Evolutionary conservation across 371 early-diverging fungal genomes (phyloP).

Genomic region (Catenaria anguillulae): DNA sequence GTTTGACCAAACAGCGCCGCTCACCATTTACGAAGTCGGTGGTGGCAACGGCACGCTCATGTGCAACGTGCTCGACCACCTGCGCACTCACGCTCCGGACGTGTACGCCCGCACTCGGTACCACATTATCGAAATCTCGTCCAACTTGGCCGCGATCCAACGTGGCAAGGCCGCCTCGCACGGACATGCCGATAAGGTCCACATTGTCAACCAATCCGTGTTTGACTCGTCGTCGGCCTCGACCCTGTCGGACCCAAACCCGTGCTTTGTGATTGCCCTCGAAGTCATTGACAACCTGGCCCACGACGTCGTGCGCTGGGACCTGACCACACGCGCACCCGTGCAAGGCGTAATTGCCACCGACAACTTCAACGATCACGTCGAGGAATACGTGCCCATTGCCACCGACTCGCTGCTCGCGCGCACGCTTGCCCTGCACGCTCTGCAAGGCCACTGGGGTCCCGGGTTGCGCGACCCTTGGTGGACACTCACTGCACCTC

Average conservation of each 20-base stretch:
- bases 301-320: slow-evolving; percentile 83
- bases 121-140: slow-evolving; percentile 81
- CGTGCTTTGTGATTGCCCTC: slow-evolving; percentile 2
- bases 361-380: slow-evolving; percentile 64
- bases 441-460: not conserved
- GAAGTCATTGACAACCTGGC: slow-evolving; percentile 66
- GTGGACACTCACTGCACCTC: slow-evolving; percentile 4
- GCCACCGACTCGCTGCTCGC: slow-evolving; percentile 50
- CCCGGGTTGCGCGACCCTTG: not conserved
- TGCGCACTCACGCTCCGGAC: slow-evolving; percentile 56
- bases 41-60: slow-evolving; percentile 94
- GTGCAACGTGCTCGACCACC: slow-evolving; percentile 77
- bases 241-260: slow-evolving; percentile 28
- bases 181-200: slow-evolving; percentile 32
- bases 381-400: slow-evolving; percentile 67
- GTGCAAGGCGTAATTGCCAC: slow-evolving; percentile 66
- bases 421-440: slow-evolving; percentile 36
- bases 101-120: slow-evolving; percentile 66
- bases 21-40: slow-evolving; percentile 88
- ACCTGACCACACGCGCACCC: slow-evolving; percentile 48
- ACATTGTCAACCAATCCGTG: slow-evolving; percentile 72
- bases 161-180: slow-evolving; percentile 36
- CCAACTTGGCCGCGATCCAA: slow-evolving; percentile 57
- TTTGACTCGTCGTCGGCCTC: slow-evolving; percentile 36
- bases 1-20: slow-evolving; percentile 18